Percentiles rank a stretch among this genome's conserved stretches.
phyloP scores from a whole-genome alignment of 352 stramenopile genomes.

The Phytophthora boehmeriae region DNA sequence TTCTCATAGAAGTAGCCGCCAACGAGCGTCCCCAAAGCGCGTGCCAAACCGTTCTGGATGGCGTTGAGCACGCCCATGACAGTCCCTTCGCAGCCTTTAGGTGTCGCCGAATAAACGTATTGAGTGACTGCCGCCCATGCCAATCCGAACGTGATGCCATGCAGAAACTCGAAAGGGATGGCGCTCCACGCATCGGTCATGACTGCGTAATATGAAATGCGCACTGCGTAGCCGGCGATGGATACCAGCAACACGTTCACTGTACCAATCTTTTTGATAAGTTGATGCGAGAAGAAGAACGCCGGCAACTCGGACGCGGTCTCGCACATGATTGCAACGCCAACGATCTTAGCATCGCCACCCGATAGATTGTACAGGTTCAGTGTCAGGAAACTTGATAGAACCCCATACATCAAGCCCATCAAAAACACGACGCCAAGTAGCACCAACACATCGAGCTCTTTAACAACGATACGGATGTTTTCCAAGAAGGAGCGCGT shows the following conservation, averaged over 20 bases:
- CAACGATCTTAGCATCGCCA: slow-evolving; percentile 65
- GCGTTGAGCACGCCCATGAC: slow-evolving; percentile 77
- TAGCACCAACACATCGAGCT: slow-evolving; percentile 63
- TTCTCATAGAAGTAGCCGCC: slow-evolving; percentile 78
- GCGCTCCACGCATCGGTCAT: slow-evolving; percentile 72
- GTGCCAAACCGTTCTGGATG: slow-evolving; percentile 66
- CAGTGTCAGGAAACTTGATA: slow-evolving; percentile 76
- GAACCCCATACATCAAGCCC: slow-evolving; percentile 69
- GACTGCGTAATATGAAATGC: slow-evolving; percentile 68
- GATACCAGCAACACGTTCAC: slow-evolving; percentile 54
- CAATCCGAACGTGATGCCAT: slow-evolving; percentile 72
- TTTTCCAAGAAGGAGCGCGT: slow-evolving; percentile 44
- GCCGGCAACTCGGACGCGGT: slow-evolving; percentile 71
- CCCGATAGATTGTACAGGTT: slow-evolving; percentile 79
- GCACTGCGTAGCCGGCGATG: slow-evolving; percentile 58
- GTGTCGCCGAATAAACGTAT: slow-evolving; percentile 67
- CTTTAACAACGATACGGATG: slow-evolving; percentile 27
- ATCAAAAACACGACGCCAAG: slow-evolving; percentile 69
- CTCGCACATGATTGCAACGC: slow-evolving; percentile 37
- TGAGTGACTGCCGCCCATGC: slow-evolving; percentile 67
- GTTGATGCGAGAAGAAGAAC: slow-evolving; percentile 71
- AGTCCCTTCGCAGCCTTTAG: slow-evolving; percentile 61
- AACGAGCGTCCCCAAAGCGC: slow-evolving; percentile 61
- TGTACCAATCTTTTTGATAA: slow-evolving; percentile 67
- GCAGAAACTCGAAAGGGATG: slow-evolving; percentile 76